Conservation (phyloP, 1,284 basidiomycete species). For the Exobasidium rhododendri region DNA sequence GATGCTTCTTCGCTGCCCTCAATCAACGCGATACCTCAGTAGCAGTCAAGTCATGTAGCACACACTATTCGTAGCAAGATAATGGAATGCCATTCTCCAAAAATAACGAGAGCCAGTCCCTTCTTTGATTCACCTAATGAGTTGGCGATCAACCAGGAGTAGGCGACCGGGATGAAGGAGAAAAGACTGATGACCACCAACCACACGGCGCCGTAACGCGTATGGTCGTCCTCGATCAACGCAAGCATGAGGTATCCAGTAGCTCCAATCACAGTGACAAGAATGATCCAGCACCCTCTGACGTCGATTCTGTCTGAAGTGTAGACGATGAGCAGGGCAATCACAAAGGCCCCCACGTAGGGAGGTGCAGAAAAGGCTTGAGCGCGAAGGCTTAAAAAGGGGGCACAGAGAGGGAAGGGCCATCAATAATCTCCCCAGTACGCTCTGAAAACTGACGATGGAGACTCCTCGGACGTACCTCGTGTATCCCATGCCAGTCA, state of each 20-base stretch:
- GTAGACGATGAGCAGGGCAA: constrained; percentile 26
- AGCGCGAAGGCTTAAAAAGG: constrained; percentile 15
- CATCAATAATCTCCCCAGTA: too few species aligned
- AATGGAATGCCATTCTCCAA: too few species aligned
- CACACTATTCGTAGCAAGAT: too few species aligned
- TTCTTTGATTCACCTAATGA: constrained; percentile 36
- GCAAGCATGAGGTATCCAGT: constrained; percentile 49
- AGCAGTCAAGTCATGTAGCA: too few species aligned
- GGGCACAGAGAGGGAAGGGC: background rate
- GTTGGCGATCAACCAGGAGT: constrained; percentile 42
- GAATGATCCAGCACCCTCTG: constrained; percentile 36
- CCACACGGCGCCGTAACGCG: constrained; percentile 32
- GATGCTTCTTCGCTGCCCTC: too few species aligned
- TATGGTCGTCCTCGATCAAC: constrained; percentile 18
- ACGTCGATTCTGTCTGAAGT: constrained; percentile 30
- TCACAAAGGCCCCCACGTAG: constrained; percentile 41
- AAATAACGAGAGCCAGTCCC: constrained; percentile 35
- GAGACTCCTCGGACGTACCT: background rate
- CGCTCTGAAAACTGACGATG: too few species aligned
- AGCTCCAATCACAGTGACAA: constrained; percentile 29
- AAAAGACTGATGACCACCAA: constrained; percentile 42
- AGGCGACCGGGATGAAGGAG: constrained; percentile 41
- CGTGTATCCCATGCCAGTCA: constrained; percentile 44
- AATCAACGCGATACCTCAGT: too few species aligned
- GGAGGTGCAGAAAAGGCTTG: constrained; percentile 40